phyloP scores from a whole-genome alignment of 495 filamentous ascomycete genomes.

The Bathelium albidoporum region DNA sequence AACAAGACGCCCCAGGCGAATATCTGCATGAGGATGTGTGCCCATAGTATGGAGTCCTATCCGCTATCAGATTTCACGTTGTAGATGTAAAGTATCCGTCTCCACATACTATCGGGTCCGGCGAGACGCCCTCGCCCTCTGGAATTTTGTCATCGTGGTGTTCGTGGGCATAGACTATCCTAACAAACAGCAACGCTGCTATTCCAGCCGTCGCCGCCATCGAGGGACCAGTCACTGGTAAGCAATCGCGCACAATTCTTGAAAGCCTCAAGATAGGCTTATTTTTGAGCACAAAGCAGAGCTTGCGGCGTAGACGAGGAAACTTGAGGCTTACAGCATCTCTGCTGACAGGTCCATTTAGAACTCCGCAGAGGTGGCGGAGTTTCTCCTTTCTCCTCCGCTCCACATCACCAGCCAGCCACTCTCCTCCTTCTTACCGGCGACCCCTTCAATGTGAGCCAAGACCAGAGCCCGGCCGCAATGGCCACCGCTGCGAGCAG shows the following conservation, averaged over 20 bases:
- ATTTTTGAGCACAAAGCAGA: background rate
- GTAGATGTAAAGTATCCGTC: background rate
- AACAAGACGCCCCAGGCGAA: constrained; percentile 84
- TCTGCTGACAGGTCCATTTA: background rate
- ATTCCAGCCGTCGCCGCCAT: background rate
- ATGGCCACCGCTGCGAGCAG: background rate
- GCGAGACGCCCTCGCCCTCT: constrained; percentile 64
- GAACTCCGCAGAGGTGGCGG: background rate
- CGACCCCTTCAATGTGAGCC: background rate
- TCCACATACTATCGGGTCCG: constrained; percentile 70
- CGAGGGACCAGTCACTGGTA: constrained; percentile 11
- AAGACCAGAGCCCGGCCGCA: background rate
- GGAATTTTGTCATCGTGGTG: constrained; percentile 61
- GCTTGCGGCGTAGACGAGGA: background rate
- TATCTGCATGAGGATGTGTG: constrained; percentile 85
- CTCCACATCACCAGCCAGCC: background rate
- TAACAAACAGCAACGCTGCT: constrained; percentile 8
- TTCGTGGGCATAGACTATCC: constrained; percentile 14
- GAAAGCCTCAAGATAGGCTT: background rate
- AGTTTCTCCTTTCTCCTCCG: background rate
- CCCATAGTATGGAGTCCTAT: constrained; percentile 80
- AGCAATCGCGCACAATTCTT: background rate
- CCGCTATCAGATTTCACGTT: constrained; percentile 9
- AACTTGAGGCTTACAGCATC: background rate
- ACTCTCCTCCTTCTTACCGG: background rate